These are phyloP conservation scores for Myxozyma melibiosi DNA, from an alignment of 805 yeast genomes.

Conservation along the genomic window DNA sequence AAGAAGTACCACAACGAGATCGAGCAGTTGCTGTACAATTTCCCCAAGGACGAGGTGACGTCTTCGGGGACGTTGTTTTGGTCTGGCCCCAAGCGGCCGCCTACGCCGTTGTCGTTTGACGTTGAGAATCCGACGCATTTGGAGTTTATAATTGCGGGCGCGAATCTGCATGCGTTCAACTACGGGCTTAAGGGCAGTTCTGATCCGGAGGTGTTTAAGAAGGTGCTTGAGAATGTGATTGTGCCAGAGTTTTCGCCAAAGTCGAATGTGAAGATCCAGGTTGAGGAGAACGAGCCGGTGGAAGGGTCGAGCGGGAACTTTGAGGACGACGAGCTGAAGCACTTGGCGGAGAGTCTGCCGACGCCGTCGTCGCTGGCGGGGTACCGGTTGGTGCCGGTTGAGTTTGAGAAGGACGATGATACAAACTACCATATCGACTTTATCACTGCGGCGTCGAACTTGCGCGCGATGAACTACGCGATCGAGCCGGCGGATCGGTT, in stretches of 20 bases:
- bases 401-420: conserved; percentile 98
- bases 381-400: conserved; percentile 82
- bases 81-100: conserved; percentile 98
- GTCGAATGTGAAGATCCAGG: conserved; percentile 78
- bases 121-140: conserved; percentile 74
- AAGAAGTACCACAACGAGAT: conserved; percentile 82
- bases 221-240: conserved; percentile 53
- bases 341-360: conserved; percentile 78
- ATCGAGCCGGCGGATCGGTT: conserved; percentile 71
- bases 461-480: conserved; percentile 77
- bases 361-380: conserved; percentile 87
- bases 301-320: conserved; percentile 46
- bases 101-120: conserved; percentile 80
- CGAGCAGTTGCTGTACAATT: conserved; percentile 85
- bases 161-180: conserved; percentile 85
- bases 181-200: conserved; percentile 83
- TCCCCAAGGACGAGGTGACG: conserved; percentile 92
- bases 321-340: conserved; percentile 66
- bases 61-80: conserved; percentile 92
- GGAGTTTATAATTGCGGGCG: conserved; percentile 83
- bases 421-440: conserved; percentile 95
- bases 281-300: conserved; percentile 86
- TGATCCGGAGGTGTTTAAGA: conserved; percentile 55
- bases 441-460: conserved; percentile 92
- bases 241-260: conserved; percentile 74